Evolutionary conservation across 257 asterid genomes (phyloP).

Genomic region (Osmanthus fragrans): DNA sequence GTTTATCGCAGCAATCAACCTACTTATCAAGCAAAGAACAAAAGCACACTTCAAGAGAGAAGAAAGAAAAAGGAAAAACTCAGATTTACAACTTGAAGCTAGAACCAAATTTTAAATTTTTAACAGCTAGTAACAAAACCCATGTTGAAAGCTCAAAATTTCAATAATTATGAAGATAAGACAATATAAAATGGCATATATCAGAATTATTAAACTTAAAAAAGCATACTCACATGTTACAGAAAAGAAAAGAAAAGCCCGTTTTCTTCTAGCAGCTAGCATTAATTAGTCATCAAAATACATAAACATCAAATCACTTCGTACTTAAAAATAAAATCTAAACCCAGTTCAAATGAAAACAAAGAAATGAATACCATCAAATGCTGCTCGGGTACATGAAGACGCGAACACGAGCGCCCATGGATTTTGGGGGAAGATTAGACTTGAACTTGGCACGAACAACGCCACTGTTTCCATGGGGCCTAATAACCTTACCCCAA

Average conservation of each 20-base stretch:
- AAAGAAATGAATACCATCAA: conserved; percentile 28
- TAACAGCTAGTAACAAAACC: background rate
- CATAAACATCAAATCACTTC: background rate
- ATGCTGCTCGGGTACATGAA: conserved; percentile 78
- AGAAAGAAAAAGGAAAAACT: background rate
- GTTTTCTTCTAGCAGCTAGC: background rate
- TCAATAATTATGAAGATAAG: background rate
- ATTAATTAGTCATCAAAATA: background rate
- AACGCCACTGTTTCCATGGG: conserved; percentile 88
- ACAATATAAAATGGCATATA: background rate
- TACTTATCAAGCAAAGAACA: background rate
- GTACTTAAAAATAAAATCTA: background rate
- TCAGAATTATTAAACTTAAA: background rate
- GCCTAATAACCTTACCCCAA: conserved; percentile 85
- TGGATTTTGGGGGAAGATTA: conserved; percentile 73
- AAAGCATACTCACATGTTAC: background rate
- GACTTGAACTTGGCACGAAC: conserved; percentile 81
- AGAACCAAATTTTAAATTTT: background rate
- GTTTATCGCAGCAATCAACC: background rate
- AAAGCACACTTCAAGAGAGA: background rate
- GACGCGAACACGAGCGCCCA: conserved; percentile 71
- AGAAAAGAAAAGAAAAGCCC: background rate
- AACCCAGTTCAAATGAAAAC: background rate
- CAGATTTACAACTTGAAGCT: background rate
- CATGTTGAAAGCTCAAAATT: background rate